Conservation (phyloP, 805 yeast species). For the Cyberlindnera japonica region DNA sequence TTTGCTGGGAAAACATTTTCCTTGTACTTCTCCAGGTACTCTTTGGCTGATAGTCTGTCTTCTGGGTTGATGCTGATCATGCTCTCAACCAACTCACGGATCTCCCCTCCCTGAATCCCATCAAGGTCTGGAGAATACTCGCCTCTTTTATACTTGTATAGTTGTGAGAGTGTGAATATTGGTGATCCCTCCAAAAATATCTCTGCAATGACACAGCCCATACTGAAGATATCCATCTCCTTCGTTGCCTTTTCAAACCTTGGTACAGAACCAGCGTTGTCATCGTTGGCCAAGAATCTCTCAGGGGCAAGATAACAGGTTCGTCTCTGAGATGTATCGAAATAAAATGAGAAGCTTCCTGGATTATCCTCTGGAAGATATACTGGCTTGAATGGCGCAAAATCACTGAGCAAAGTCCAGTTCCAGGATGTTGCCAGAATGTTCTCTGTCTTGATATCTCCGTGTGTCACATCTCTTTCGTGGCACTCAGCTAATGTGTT, state of each 20-base stretch:
- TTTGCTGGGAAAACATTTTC: conserved; percentile 58
- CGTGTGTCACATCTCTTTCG: conserved; percentile 61
- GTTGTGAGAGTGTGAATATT: conserved; percentile 78
- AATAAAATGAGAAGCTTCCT: conserved; percentile 84
- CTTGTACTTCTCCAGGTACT: conserved; percentile 48
- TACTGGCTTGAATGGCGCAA: conserved; percentile 81
- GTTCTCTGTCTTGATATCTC: conserved; percentile 91
- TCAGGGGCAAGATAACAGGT: conserved; percentile 95
- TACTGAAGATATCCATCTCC: conserved; percentile 77
- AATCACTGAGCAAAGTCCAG: conserved; percentile 80
- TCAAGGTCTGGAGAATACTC: conserved; percentile 64
- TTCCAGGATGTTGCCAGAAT: conserved; percentile 83
- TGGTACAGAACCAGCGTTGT: conserved; percentile 13
- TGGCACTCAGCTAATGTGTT: conserved; percentile 65
- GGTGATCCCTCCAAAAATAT: conserved; percentile 83
- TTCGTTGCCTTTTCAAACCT: conserved; percentile 38
- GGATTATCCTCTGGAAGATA: conserved; percentile 91
- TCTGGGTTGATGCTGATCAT: conserved; percentile 66
- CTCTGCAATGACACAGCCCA: conserved; percentile 90
- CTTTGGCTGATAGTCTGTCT: conserved; percentile 52
- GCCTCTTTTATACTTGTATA: conserved; percentile 73
- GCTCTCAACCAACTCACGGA: conserved; percentile 52
- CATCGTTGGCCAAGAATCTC: conserved; percentile 47
- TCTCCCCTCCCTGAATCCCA: conserved; percentile 45
- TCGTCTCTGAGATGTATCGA: conserved; percentile 84